These are phyloP conservation scores for Arthrobotrys musiformis DNA, from an alignment of 2,329 filamentous ascomycete genomes.

Conservation along the genomic window DNA sequence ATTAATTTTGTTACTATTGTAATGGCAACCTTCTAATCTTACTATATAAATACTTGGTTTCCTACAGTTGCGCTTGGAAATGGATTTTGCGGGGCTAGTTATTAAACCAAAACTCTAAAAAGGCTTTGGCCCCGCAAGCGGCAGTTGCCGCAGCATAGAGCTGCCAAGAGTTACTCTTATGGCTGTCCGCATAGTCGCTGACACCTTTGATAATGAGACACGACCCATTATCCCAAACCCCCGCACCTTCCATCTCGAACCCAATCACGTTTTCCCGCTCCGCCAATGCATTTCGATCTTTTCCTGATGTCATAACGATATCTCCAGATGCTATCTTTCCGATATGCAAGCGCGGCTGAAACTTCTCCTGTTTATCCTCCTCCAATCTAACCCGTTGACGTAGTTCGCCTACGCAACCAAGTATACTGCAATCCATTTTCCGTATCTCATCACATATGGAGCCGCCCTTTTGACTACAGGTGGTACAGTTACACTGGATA, in stretches of 20 bases:
- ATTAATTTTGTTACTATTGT: not conserved
- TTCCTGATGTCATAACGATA: slow-evolving; percentile 61
- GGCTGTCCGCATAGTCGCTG: slow-evolving; percentile 61
- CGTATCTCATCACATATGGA: not conserved
- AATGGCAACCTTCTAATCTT: not conserved
- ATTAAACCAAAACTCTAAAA: slow-evolving; percentile 55
- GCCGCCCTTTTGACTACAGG: not conserved
- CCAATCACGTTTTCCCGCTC: slow-evolving; percentile 57
- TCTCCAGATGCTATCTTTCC: slow-evolving; percentile 62
- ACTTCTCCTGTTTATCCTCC: not conserved
- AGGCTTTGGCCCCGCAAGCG: slow-evolving; percentile 59
- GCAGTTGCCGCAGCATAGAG: slow-evolving; percentile 60
- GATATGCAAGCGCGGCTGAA: slow-evolving; percentile 59
- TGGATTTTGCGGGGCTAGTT: too few species aligned
- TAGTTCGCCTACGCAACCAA: not conserved
- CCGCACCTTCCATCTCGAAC: slow-evolving; percentile 61
- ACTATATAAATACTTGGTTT: not conserved
- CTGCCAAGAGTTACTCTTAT: slow-evolving; percentile 61
- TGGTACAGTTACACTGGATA: not conserved
- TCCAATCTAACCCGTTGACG: not conserved
- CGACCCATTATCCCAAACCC: slow-evolving; percentile 59
- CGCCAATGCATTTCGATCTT: slow-evolving; percentile 58
- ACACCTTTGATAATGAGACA: slow-evolving; percentile 61
- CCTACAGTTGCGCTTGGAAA: too few species aligned
- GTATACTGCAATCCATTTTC: not conserved